A percentile compares a stretch with the other conserved stretches of the same genome.
Conservation (phyloP, 345 rosid genomes). For the Sisymbrium irio region DNA sequence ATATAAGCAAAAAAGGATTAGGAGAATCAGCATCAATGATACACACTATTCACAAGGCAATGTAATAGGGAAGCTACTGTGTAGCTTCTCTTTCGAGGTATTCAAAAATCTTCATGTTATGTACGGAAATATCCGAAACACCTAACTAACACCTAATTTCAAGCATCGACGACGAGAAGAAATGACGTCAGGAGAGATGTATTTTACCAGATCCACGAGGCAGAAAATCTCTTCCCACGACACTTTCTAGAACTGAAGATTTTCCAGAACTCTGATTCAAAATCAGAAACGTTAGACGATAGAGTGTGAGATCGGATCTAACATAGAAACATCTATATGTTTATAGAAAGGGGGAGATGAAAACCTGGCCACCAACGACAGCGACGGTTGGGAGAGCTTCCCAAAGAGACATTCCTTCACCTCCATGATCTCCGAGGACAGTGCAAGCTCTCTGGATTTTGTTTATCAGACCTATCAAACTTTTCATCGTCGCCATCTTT, state of each 20-base stretch:
- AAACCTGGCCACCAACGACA: slow-evolving; percentile 98
- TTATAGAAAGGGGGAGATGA: background rate
- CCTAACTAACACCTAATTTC: background rate
- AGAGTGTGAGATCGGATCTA: slow-evolving; percentile 18
- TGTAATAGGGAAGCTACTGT: background rate
- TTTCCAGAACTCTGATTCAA: slow-evolving; percentile 84
- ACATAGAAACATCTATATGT: background rate
- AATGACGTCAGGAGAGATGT: slow-evolving; percentile 5
- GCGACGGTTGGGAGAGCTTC: slow-evolving; percentile 98
- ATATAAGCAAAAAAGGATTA: background rate
- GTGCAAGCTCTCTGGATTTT: slow-evolving; percentile 97
- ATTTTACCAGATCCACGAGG: slow-evolving; percentile 99
- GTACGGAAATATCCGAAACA: too few species aligned
- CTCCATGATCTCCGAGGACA: slow-evolving; percentile 94
- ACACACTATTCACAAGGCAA: slow-evolving; percentile 7
- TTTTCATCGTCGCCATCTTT: slow-evolving; percentile 92
- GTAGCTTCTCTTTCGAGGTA: background rate
- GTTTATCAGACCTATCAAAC: slow-evolving; percentile 91
- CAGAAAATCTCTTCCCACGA: slow-evolving; percentile 93
- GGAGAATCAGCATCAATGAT: background rate
- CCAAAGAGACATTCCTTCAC: slow-evolving; percentile 99
- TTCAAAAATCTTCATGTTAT: too few species aligned
- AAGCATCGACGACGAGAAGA: background rate
- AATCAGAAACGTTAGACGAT: background rate
- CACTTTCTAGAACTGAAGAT: slow-evolving; percentile 95